Conservation (phyloP, 2,329 filamentous ascomycete genomes). For the Periconia sp. region DNA sequence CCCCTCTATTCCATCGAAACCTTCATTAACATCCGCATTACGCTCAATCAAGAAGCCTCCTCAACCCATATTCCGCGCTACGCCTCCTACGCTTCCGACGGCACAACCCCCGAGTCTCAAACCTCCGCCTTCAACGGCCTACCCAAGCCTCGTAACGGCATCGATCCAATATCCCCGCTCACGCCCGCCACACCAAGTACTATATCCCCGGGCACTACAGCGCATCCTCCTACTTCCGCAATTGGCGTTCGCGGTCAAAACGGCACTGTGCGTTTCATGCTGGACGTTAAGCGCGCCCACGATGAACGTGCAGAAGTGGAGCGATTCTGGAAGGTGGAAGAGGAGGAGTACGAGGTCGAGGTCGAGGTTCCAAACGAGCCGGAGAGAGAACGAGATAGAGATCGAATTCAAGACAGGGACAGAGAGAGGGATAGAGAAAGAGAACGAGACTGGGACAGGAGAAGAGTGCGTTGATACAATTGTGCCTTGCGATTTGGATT, state of each 20-base stretch:
- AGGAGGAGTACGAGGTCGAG: constrained; percentile 81
- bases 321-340: constrained; percentile 74
- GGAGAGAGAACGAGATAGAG: constrained; percentile 9
- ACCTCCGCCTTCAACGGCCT: constrained; percentile 22
- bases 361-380: constrained; percentile 36
- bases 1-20: constrained; percentile 73
- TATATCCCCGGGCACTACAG: constrained; percentile 43
- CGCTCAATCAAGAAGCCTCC: constrained; percentile 81
- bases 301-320: constrained; percentile 72
- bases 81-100: constrained; percentile 50
- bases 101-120: constrained; percentile 6
- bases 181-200: constrained; percentile 54
- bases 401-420: constrained; percentile 1
- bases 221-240: constrained; percentile 43
- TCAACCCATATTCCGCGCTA: constrained; percentile 66
- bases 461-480: constrained; percentile 33
- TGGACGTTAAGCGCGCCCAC: constrained; percentile 77
- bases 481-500: constrained; percentile 5
- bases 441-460: constrained; percentile 15
- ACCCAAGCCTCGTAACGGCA: constrained; percentile 40
- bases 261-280: constrained; percentile 86
- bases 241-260: constrained; percentile 58
- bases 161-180: constrained; percentile 39
- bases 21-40: constrained; percentile 87
- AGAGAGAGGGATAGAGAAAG: constrained; percentile 21